Evolutionary conservation across 129 eudicot species (phyloP), one percentile per base, ranked within the genome.

Genomic region (Lactuca sativa): DNA sequence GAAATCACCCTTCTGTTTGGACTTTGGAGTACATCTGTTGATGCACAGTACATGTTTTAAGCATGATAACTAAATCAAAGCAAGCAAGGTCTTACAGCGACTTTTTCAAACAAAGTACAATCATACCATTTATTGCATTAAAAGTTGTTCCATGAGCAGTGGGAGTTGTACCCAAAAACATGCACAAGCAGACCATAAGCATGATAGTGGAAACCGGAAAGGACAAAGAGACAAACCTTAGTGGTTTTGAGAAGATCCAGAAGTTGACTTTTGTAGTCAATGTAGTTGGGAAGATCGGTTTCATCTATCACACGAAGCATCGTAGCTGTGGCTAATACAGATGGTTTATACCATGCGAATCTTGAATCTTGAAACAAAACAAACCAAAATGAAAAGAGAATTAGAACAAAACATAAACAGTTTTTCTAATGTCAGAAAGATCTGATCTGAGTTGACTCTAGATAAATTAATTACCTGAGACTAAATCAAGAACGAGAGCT

Each of bases 321-420:
- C 60, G 89, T 77, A 55, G 95, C 86, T 69, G 91, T 82, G 53
- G 97, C 97, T 86, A 90, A 74, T 2, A 73, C 84, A 58, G 97
- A 90, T 55, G 97, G 97, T 41, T 74, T 79, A 53, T 80, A 85
- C 33, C 77, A 71, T 49, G 76, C 72, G 54, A 77, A 80, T 83
- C 95, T 86, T 41, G 87, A 85, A 78, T 90, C 97, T 90, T 21
- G 69, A 53, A 33, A 66, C 48, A 60, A 31, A 56, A 61, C 53
- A 64, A 69, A 63, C 61, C 59, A 62, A 56, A 82, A 55, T 70
- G 40, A n/a, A 66, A 54, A 55, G 66, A 66, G 63, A 11, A 54
- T 62, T 40, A 53, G 25, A 48, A 38, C 16, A 15, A 40, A 8
- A 9, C 33, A 52, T 16, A 37, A 36, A 73, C 11, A 66, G 15